Percentiles rank a stretch among this genome's conserved stretches.
These are phyloP conservation scores for Hysterangium stoloniferum DNA, from an alignment of 768 basidiomycete genomes.

Conservation along the genomic window DNA sequence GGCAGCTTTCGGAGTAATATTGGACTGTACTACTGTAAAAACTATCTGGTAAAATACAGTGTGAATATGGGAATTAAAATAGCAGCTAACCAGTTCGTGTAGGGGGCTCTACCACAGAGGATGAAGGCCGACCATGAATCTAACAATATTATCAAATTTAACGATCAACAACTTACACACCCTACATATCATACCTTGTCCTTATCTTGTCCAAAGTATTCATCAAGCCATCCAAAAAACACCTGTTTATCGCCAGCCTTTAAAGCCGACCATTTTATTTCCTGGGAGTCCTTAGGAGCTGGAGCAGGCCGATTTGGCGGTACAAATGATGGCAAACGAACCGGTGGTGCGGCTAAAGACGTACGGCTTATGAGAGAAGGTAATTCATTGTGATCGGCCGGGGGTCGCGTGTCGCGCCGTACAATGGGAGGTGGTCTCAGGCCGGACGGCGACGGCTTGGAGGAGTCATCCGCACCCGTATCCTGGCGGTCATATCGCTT, in stretches of 20 bases:
- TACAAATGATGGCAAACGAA: not conserved
- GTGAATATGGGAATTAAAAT: no score
- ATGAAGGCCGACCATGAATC: no score
- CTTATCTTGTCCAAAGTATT: slow-evolving; percentile 73
- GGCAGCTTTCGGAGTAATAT: no score
- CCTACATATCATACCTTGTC: no score
- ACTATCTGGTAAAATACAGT: no score
- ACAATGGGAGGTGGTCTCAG: slow-evolving; percentile 21
- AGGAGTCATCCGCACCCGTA: slow-evolving; percentile 7
- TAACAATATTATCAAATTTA: no score
- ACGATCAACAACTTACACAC: no score
- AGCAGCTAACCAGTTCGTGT: no score
- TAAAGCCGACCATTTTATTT: slow-evolving; percentile 65
- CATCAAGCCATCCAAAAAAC: slow-evolving; percentile 77
- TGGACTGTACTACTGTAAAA: no score
- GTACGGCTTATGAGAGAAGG: not conserved
- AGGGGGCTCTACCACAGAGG: no score
- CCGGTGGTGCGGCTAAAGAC: not conserved
- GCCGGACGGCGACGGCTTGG: slow-evolving; percentile 16
- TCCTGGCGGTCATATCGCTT: slow-evolving; percentile 2
- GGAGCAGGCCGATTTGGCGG: no score
- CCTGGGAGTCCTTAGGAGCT: slow-evolving; percentile 11
- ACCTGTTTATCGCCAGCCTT: slow-evolving; percentile 57
- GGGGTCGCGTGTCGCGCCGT: slow-evolving; percentile 7
- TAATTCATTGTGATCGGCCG: no score